phyloP scores from a whole-genome alignment of 371 early-diverging fungal genomes.

The Dipsacomyces acuminosporus region DNA sequence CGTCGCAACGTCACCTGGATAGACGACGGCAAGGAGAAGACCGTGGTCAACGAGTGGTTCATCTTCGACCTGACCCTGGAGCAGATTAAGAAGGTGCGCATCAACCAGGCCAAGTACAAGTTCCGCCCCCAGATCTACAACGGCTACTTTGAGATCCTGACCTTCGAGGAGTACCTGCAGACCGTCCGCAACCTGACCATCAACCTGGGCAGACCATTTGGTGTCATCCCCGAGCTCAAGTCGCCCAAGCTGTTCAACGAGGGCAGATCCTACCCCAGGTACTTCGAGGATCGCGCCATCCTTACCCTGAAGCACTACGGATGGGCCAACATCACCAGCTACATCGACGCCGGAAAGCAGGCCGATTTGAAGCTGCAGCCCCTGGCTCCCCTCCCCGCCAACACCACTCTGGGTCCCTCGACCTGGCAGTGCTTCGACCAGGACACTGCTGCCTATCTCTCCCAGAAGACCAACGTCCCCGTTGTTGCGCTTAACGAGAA shows the following conservation, averaged over 20 bases:
- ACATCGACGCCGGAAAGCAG: conserved; percentile 17
- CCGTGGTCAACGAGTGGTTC: conserved; percentile 45
- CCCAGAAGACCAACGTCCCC: conserved; percentile 16
- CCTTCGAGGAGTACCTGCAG: conserved; percentile 48
- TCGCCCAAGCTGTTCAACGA: conserved; percentile 45
- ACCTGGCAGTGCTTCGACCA: conserved; percentile 47
- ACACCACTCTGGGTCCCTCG: conserved; percentile 18
- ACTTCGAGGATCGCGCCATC: conserved; percentile 48
- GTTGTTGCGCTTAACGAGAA: conserved; percentile 32
- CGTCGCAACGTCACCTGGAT: conserved; percentile 32
- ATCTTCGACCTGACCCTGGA: conserved; percentile 47
- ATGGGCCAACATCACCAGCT: conserved; percentile 23
- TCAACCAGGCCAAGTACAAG: conserved; percentile 28
- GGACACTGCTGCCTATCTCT: conserved; percentile 43
- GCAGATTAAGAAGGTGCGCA: conserved; percentile 33
- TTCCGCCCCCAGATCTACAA: conserved; percentile 47
- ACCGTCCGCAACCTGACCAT: conserved; percentile 25
- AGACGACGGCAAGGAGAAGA: conserved; percentile 10
- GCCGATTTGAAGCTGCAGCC: conserved; percentile 13
- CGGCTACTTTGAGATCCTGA: conserved; percentile 38
- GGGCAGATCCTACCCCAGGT: conserved; percentile 23
- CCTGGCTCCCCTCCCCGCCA: conserved; percentile 8
- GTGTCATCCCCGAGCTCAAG: conserved; percentile 50
- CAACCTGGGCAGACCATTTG: conserved; percentile 40
- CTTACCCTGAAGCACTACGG: conserved; percentile 38